Percentiles rank a stretch among this genome's conserved stretches.
Evolutionary conservation across 306 rosid species (phyloP).

Genomic region (Corylus heterophylla): DNA sequence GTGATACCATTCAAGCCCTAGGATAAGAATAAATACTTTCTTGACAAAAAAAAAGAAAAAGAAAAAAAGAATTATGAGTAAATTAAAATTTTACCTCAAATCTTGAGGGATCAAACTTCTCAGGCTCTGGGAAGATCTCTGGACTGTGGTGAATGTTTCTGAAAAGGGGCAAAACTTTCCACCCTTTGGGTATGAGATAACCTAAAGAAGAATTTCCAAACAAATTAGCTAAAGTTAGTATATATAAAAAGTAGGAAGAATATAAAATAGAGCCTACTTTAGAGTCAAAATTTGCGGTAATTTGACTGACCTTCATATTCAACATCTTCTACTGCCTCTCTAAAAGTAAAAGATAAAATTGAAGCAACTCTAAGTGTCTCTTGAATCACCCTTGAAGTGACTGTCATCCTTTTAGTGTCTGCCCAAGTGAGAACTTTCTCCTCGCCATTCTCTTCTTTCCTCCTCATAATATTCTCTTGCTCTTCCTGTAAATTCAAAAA

Average conservation of each 20-base stretch:
- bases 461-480: conserved; percentile 61
- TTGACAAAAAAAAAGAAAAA: no score
- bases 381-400: conserved; percentile 82
- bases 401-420: conserved; percentile 80
- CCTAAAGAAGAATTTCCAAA: conserved; percentile 43
- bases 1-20: neutral
- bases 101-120: conserved; percentile 89
- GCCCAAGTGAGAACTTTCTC: conserved; percentile 67
- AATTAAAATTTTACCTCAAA: conserved; percentile 63
- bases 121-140: conserved; percentile 74
- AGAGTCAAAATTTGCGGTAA: conserved; percentile 2
- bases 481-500: conserved; percentile 53
- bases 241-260: neutral
- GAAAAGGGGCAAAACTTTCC: conserved; percentile 95
- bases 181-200: conserved; percentile 90
- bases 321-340: conserved; percentile 94
- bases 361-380: conserved; percentile 94
- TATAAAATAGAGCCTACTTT: neutral
- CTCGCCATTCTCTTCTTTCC: conserved; percentile 48
- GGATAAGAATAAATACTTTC: neutral
- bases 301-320: conserved; percentile 73
- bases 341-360: conserved; percentile 85
- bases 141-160: conserved; percentile 94
- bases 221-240: conserved; percentile 14
- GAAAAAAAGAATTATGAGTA: no score